Conservation (phyloP, 257 asterid species). For the Phtheirospermum japonicum region DNA sequence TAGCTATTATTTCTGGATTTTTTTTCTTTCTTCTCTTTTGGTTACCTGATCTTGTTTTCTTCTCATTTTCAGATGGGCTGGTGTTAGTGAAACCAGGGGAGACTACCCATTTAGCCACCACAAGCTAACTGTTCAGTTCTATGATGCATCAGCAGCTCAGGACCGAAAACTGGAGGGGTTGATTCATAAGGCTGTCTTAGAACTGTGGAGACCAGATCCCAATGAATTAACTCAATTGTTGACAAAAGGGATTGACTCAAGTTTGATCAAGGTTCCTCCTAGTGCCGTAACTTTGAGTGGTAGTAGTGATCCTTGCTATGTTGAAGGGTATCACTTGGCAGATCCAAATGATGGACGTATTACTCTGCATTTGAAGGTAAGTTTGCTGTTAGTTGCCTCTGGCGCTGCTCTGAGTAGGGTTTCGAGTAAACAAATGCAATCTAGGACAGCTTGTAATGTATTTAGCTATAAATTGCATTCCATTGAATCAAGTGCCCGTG, state of each 20-base stretch:
- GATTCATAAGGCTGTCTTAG: slow-evolving; percentile 85
- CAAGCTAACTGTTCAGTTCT: slow-evolving; percentile 88
- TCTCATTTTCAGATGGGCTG: slow-evolving; percentile 65
- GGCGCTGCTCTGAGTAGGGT: slow-evolving; percentile 4
- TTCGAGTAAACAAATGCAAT: slow-evolving; percentile 1
- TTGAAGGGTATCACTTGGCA: slow-evolving; percentile 84
- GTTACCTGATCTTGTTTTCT: slow-evolving; percentile 29
- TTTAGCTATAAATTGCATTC: slow-evolving; percentile 18
- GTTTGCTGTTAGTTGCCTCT: slow-evolving; percentile 11
- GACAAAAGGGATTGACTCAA: slow-evolving; percentile 63
- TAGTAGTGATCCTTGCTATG: slow-evolving; percentile 95
- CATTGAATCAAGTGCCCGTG: slow-evolving; percentile 2
- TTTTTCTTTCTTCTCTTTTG: slow-evolving; percentile 7
- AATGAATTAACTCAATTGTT: slow-evolving; percentile 67
- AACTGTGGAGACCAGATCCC: slow-evolving; percentile 94
- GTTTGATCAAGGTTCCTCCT: slow-evolving; percentile 74
- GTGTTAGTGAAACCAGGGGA: slow-evolving; percentile 77
- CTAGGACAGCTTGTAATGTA: not conserved
- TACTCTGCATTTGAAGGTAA: slow-evolving; percentile 83
- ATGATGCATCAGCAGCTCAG: slow-evolving; percentile 86
- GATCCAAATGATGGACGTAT: slow-evolving; percentile 91
- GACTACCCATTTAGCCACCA: slow-evolving; percentile 94
- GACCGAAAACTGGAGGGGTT: slow-evolving; percentile 86
- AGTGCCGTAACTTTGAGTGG: slow-evolving; percentile 73
- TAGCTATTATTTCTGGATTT: not conserved